Evolutionary conservation across 176 grass and related monocot genomes (phyloP), one percentile per base, ranked within the genome.

Genomic region (Musa itinerans): DNA sequence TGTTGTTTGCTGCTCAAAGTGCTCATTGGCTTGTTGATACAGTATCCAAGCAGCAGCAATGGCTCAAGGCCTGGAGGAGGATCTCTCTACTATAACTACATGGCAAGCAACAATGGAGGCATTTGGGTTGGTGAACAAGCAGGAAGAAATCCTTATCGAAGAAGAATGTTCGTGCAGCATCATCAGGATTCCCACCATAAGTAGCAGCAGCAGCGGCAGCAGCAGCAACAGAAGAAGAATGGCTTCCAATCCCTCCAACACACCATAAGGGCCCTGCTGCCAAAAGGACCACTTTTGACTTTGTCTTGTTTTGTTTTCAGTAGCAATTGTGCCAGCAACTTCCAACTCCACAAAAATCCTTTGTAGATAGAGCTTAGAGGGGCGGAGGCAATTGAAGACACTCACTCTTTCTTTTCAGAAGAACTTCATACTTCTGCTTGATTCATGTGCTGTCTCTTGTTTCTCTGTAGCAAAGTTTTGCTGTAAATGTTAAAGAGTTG

Each of bases 51-150:
- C 10, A 70, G 43, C 68, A 70, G 65, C 34, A 21, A 20, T 64
- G 62, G 62, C 62, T 13, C 27, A 43, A 70, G 43, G 2, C 68
- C 68, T 8, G 43, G 68, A 50, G 68, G 55, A 58, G 72, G 68
- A 52, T 69, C 22, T 53, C 11, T 49, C 27, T 15, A 51, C 78
- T 29, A 29, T 29, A 74, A 69, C 69, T 56, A 53, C 27, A 55
- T 49, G 25, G 12, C 11, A 67, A 77, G 66, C 77, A 83, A 65
- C 57, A 50, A 62, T 82, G 72, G 73, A 83, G 69, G 80, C 69
- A 62, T 26, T 64, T 72, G 2, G 65, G 65, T 65, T 80, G 85
- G 89, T 15, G 68, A 67, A 74, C 0, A 24, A 55, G 52, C 34
- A 20, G 49, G 68, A 80, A 70, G 58, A 68, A 85, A 29, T 29